Evolutionary conservation across 2,329 filamentous ascomycete genomes (phyloP).

Genomic region (Pseudogymnoascus sp.): DNA sequence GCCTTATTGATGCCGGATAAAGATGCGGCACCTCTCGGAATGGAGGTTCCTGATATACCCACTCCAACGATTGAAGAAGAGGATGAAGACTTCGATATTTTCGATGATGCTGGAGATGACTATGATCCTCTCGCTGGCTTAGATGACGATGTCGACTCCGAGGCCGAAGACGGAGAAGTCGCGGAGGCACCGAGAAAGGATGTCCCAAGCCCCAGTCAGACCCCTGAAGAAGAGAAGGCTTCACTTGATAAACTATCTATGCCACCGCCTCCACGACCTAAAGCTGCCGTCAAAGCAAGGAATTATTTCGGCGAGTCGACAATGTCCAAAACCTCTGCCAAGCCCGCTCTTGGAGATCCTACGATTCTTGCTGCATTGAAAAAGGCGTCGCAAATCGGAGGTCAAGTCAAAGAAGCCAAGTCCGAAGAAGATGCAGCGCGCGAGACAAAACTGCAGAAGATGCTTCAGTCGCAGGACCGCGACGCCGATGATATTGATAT

Average conservation of each 20-base stretch:
- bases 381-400: conserved; percentile 62
- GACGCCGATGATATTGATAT: conserved; percentile 90
- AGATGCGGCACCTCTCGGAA: conserved; percentile 49
- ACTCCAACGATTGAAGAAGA: conserved; percentile 41
- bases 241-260: conserved; percentile 24
- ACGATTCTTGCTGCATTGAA: conserved; percentile 76
- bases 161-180: conserved; percentile 27
- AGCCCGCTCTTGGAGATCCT: conserved; percentile 58
- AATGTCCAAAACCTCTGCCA: conserved; percentile 28
- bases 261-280: conserved; percentile 39
- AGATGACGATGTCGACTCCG: conserved; percentile 32
- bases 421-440: conserved; percentile 44
- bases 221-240: conserved; percentile 13
- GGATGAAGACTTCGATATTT: conserved; percentile 51
- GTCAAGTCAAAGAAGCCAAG: conserved; percentile 32
- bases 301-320: conserved; percentile 58
- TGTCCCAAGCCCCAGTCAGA: conserved; percentile 8
- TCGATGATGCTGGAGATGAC: conserved; percentile 56
- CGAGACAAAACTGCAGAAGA: conserved; percentile 61
- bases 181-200: background rate
- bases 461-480: conserved; percentile 65
- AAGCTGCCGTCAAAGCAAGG: conserved; percentile 30
- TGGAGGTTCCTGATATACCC: conserved; percentile 54
- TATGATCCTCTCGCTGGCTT: conserved; percentile 59
- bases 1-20: conserved; percentile 46